Evolutionary conservation across 768 basidiomycete species (phyloP), one percentile per base, ranked within the genome.

Genomic region (Lyophyllum atratum): DNA sequence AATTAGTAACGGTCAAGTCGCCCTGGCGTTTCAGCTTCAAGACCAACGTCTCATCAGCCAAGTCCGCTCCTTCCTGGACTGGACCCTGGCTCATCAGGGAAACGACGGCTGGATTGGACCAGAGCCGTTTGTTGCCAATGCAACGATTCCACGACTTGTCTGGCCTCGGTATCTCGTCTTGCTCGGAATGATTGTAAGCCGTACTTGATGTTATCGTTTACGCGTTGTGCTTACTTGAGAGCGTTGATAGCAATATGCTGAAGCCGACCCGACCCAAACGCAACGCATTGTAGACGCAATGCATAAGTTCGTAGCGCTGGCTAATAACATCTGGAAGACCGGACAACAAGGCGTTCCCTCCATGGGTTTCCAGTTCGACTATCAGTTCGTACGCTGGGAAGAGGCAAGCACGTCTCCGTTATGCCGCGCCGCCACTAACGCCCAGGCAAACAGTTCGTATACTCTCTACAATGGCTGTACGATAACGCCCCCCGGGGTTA

Each of bases 81-180:
- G 73, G 70, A 77, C 71, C 1, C 63, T 78, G 22, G 67, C 68
- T 34, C 64, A 74, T 28, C 74, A 73, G 53, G 69, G 71, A 7
- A 59, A 59, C 10, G 77, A 78, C 55, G 77, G 77, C 0, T 78
- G 77, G 76, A 68, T 77, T 56, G 77, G 76, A 2, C 77, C 76
- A 6, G 77, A 78, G 48, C 70, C 71, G 1, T 71, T 68, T 25
- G 72, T 72, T 10, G 56, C 72, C 11, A 75, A 74, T 52, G 68
- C 76, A 1, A 72, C 73, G 2, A 64, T 65, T 24, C 76, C 76
- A 22, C 70, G 76, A 17, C 64, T 77, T 0, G 68, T 73, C 9
- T 78, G 77, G 76, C 77, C 77, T n/a, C 67, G 77, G 3, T 78
- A 76, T 55, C 69, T 78, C 14, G 61, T 76, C 12, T 54, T 78